Evolutionary conservation across 2,329 filamentous ascomycete species (phyloP).

Genomic region (Alternaria panax): DNA sequence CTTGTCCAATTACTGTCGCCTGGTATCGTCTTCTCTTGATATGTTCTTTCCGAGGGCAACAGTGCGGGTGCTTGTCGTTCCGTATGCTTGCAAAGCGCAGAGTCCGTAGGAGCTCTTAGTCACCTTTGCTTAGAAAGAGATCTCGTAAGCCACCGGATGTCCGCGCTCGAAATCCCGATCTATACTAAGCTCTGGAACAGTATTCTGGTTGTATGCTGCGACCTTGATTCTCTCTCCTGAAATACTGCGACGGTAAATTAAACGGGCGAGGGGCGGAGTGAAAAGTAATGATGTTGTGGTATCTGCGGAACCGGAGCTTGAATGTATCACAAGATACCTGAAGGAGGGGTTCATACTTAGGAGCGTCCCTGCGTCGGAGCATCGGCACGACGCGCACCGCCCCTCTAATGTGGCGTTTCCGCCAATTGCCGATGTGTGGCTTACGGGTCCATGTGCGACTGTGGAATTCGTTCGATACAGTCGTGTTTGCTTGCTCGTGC

Average conservation of each 20-base stretch:
- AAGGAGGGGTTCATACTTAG: slow-evolving; percentile 18
- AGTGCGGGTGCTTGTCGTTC: background rate
- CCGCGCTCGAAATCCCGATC: slow-evolving; percentile 1
- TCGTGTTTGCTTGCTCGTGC: background rate
- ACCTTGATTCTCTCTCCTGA: background rate
- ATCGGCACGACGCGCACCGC: background rate
- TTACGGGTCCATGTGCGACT: background rate
- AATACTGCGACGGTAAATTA: background rate
- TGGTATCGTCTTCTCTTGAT: background rate
- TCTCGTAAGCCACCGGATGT: slow-evolving; percentile 12
- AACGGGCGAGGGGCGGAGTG: background rate
- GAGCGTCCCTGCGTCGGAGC: slow-evolving; percentile 19
- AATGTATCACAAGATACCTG: slow-evolving; percentile 10
- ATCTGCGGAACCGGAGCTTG: slow-evolving; percentile 18
- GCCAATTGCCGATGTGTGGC: slow-evolving; percentile 15
- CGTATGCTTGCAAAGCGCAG: slow-evolving; percentile 4
- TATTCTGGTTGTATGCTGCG: background rate
- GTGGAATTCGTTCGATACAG: background rate
- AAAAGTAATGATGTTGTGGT: background rate
- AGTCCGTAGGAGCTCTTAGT: background rate
- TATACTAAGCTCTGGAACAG: background rate
- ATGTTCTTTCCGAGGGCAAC: background rate
- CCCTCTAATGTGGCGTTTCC: background rate
- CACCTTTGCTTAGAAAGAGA: slow-evolving; percentile 11
- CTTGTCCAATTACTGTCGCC: slow-evolving; percentile 1